These are phyloP conservation scores for Colletotrichum destructivum DNA, from an alignment of 2,329 filamentous ascomycete species.

Conservation along the genomic window DNA sequence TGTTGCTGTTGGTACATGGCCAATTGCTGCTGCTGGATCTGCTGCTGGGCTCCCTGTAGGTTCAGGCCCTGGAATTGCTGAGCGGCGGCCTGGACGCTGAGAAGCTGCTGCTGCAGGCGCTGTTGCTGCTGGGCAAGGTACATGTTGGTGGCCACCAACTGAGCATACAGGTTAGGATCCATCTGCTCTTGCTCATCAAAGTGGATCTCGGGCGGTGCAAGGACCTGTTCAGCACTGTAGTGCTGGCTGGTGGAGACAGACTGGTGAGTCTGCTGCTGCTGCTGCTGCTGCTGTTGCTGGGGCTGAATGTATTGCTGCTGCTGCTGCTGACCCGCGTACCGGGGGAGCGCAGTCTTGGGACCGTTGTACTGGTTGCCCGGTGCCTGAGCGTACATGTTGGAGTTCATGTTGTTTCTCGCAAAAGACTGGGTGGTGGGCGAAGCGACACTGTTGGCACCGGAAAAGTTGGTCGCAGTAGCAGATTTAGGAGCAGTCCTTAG, in stretches of 20 bases:
- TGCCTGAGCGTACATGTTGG: constrained; percentile 61
- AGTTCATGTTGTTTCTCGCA: constrained; percentile 60
- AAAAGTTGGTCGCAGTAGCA: constrained; percentile 77
- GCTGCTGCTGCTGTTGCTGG: constrained; percentile 49
- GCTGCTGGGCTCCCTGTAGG: constrained; percentile 68
- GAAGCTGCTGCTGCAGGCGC: constrained; percentile 92
- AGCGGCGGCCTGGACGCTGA: constrained; percentile 85
- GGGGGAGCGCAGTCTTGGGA: constrained; percentile 72
- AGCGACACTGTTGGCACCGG: constrained; percentile 69
- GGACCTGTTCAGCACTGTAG: constrained; percentile 84
- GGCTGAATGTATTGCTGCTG: constrained; percentile 52
- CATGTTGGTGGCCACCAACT: constrained; percentile 91
- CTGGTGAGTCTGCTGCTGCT: constrained; percentile 47
- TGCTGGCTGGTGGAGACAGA: constrained; percentile 58
- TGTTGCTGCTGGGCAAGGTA: constrained; percentile 96
- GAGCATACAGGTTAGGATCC: constrained; percentile 89
- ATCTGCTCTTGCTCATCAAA: constrained; percentile 81
- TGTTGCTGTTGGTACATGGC: constrained; percentile 61
- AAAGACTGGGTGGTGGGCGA: constrained; percentile 61
- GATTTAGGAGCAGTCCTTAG: constrained; percentile 95
- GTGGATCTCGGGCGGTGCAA: constrained; percentile 86
- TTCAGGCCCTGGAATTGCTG: constrained; percentile 87
- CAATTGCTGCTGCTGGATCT: constrained; percentile 63
- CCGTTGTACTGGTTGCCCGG: constrained; percentile 62
- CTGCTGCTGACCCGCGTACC: constrained; percentile 56